Evolutionary conservation across 2,329 filamentous ascomycete genomes (phyloP).

Genomic region (Colletotrichum musicola): DNA sequence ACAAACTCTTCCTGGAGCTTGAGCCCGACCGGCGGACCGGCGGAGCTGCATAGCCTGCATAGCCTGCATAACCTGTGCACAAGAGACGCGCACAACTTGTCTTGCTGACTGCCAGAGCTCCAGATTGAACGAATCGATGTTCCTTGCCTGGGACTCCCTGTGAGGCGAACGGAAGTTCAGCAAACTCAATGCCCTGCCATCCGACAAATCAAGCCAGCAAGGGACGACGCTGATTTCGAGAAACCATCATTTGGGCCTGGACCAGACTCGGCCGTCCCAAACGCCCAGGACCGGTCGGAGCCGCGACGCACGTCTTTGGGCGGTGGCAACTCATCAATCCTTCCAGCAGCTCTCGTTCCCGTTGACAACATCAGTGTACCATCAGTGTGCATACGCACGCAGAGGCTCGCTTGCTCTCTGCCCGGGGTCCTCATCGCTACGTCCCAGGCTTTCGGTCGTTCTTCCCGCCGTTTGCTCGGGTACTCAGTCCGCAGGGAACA

Average conservation of each 20-base stretch:
- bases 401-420: too few species aligned
- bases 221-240: background rate
- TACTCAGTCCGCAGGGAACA: slow-evolving; percentile 19
- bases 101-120: background rate
- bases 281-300: background rate
- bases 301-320: background rate
- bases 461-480: slow-evolving; percentile 19
- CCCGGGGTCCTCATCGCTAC: background rate
- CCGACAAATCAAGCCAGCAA: slow-evolving; percentile 11
- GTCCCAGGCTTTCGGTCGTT: slow-evolving; percentile 15
- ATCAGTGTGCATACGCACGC: too few species aligned
- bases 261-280: background rate
- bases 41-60: slow-evolving; percentile 18
- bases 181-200: slow-evolving; percentile 7
- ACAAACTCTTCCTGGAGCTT: background rate
- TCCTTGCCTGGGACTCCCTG: slow-evolving; percentile 1
- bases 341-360: too few species aligned
- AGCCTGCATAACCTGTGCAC: slow-evolving; percentile 26
- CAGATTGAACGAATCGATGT: slow-evolving; percentile 8
- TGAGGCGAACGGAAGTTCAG: background rate
- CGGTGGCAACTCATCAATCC: background rate
- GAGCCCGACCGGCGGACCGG: background rate
- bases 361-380: too few species aligned
- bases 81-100: background rate
- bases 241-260: background rate